Base-by-base conservation (phyloP, 768 basidiomycete species). In the Floccularia luteovirens region DNA sequence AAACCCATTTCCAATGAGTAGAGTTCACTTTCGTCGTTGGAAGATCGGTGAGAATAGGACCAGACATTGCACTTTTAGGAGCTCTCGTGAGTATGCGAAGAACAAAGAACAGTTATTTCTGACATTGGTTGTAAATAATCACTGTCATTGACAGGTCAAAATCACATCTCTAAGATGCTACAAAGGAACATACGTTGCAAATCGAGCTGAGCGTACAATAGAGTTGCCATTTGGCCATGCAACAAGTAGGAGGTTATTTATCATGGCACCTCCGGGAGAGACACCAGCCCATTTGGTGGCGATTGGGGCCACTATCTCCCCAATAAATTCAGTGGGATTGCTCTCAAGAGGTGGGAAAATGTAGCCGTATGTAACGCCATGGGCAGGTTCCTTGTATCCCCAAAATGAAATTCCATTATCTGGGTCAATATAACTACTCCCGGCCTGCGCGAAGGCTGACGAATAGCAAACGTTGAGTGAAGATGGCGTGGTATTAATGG, bases 1-100 rank as follows among this genome's bases (percentile, higher is more conserved):
- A 82, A 3, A 79, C 75, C 71, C 75, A 79, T 45, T 77, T 78
- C 77, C 77, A 80, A 46, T 78, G 74, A 1, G 77, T 79, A 0
- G 74, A 54, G 46, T 78, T 78, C 19, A 79, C 67, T 40, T 57
- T 64, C 12, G 70, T 67, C 5, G 64, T 62, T 3, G 70, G 69
- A 8, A 78, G 57, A 31, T 67, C 67, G 1, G 77, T 79, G 34
- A 82, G 56, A 12, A 64, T 59, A 0, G 77, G 76, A 1, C 75
- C 76, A 13, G 55, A 39, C 51, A 75, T 67, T 22, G 58, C 62
- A n/a, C 70, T 69, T 43, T 3, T 34, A 24, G 31, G 19, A 28
- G 28, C 19, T 31, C 27, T n/a, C 14, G 39, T 31, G 33, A 28
- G 24, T 19, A 28, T 24, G 25, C 11, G 24, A 13, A 10, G 5